Evolutionary conservation across 2,329 filamentous ascomycete genomes (phyloP).

Genomic region (Ceratocystis alfenasii): DNA sequence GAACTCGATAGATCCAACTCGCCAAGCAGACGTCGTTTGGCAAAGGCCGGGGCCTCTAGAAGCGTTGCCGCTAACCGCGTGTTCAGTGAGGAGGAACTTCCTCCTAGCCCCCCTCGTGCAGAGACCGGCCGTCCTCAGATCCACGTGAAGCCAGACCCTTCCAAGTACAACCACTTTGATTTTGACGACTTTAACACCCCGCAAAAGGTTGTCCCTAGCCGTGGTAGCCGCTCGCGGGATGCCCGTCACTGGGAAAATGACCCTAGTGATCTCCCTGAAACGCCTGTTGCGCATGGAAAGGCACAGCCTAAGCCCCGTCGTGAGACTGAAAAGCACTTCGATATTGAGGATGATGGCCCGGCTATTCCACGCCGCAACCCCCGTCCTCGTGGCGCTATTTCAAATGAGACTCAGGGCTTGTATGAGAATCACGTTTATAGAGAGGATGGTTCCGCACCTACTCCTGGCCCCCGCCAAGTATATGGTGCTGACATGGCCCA

Average conservation of each 20-base stretch:
- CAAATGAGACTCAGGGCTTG: slow-evolving; percentile 40
- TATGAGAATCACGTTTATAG: slow-evolving; percentile 63
- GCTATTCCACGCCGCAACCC: slow-evolving; percentile 39
- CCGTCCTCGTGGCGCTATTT: slow-evolving; percentile 52
- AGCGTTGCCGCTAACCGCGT: slow-evolving; percentile 45
- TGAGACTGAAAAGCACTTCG: slow-evolving; percentile 72
- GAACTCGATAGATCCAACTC: slow-evolving; percentile 40
- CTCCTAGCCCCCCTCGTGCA: slow-evolving; percentile 45
- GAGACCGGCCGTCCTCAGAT: slow-evolving; percentile 26
- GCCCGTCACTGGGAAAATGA: slow-evolving; percentile 68
- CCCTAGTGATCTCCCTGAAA: slow-evolving; percentile 38
- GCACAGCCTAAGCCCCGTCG: slow-evolving; percentile 56
- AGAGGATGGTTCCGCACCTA: slow-evolving; percentile 38
- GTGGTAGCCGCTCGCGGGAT: slow-evolving; percentile 52
- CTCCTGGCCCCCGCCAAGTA: slow-evolving; percentile 29
- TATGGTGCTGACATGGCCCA: slow-evolving; percentile 24
- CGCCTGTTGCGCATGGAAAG: slow-evolving; percentile 41
- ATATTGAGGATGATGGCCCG: slow-evolving; percentile 56
- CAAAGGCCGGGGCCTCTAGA: slow-evolving; percentile 43
- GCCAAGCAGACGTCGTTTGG: slow-evolving; percentile 32
- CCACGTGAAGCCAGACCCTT: slow-evolving; percentile 18
- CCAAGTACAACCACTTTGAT: slow-evolving; percentile 22
- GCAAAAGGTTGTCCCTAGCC: slow-evolving; percentile 53
- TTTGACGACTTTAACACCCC: slow-evolving; percentile 84
- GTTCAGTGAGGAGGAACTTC: slow-evolving; percentile 50